Percentiles rank a stretch among this genome's conserved stretches.
Evolutionary conservation across 1,284 basidiomycete genomes (phyloP).

Genomic region (Rhodotorula sp.): DNA sequence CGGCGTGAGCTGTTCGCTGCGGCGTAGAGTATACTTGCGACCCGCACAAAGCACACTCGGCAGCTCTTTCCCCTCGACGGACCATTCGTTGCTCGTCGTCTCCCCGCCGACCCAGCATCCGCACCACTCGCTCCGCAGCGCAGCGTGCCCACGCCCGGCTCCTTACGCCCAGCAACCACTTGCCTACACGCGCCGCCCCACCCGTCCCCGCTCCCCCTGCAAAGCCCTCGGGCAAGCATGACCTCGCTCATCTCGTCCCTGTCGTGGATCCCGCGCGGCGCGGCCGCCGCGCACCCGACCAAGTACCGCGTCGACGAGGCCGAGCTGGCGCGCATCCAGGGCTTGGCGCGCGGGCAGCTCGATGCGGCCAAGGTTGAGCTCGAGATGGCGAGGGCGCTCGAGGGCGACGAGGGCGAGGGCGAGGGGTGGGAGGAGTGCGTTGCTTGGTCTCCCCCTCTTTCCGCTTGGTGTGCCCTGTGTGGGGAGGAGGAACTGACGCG

Average conservation of each 20-base stretch:
- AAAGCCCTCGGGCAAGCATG: conserved; percentile 7
- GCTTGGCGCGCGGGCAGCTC: conserved; percentile 81
- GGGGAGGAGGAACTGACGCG: background rate
- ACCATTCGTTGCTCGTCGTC: no score
- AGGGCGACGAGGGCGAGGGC: conserved; percentile 57
- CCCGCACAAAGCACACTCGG: no score
- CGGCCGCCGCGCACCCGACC: conserved; percentile 71
- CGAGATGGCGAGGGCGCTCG: conserved; percentile 75
- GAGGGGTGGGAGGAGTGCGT: conserved; percentile 37
- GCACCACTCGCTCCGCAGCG: no score
- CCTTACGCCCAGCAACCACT: background rate
- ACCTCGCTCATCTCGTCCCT: conserved; percentile 58
- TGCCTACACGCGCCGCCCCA: background rate
- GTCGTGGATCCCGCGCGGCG: conserved; percentile 79
- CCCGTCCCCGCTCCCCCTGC: no score
- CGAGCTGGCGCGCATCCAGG: conserved; percentile 86
- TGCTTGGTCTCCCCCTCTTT: background rate
- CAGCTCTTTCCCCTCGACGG: no score
- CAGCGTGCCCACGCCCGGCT: no score
- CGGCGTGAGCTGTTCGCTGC: no score
- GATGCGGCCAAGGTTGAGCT: conserved; percentile 84
- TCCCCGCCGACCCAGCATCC: no score
- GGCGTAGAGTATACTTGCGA: no score
- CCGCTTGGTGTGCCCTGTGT: background rate
- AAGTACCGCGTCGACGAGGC: conserved; percentile 90